Base-by-base conservation (phyloP, 106 monocot genomes). In the Phalaenopsis equestris region DNA sequence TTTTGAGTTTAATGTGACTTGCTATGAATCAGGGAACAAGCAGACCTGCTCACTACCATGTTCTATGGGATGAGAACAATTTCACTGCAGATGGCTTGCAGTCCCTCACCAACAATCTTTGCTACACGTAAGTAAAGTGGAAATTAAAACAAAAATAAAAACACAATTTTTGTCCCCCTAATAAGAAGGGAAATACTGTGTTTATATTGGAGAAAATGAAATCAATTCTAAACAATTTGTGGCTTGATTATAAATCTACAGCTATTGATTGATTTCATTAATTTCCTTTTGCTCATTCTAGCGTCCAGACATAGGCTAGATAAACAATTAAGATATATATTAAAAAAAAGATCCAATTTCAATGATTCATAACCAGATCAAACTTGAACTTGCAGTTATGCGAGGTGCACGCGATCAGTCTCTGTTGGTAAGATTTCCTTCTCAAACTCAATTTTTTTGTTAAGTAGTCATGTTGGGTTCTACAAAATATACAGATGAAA, bases 31-130 rank as follows among this genome's bases (percentile, higher is more conserved):
- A 95, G 95, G 95, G 95, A 41, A 93, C 95, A 24, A 96, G 95
- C 78, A 89, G 95, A 14, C 95, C 93, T 61, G 95, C 93, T 38
- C 95, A 96, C 76, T 96, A 96, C 83, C 95, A 96, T 81, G 95
- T 96, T 73, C 55, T 93, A 9, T 96, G 95, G 93, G 95, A 96
- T 76, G 95, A 93, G 77, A 96, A 93, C 86, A 91, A 93, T 17
- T 96, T 96, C 70, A 87, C 86, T 23, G 93, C 95, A 8, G 93
- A 96, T 76, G 82, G 36, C 8, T 67, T 96, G 38, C 93, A 96
- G 61, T 78, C 85, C 47, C 87, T 99, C 18, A 99, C 94, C 0
- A 95, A 99, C 88, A 91, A 99, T 73, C 84, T 99, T 4, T 99
- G 94, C 74, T 99, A 99, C 85, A 95, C 94, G 90, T 97, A 89